Conservation (phyloP, 2,329 filamentous ascomycete genomes). For the Pseudogymnoascus sp. region DNA sequence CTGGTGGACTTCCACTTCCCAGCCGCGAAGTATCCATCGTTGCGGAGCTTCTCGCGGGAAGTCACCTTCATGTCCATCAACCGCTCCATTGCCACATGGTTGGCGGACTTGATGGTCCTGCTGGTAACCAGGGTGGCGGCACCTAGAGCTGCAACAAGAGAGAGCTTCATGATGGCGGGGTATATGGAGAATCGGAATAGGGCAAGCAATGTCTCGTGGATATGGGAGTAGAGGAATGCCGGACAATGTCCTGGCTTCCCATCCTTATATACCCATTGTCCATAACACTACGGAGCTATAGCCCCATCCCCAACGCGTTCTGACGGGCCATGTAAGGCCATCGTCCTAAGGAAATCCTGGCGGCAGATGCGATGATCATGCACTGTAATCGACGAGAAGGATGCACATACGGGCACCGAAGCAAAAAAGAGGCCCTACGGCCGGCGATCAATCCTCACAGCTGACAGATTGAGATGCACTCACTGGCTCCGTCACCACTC, state of each 20-base stretch:
- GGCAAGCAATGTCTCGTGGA: neutral
- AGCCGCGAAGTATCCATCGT: neutral
- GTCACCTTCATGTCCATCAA: conserved; percentile 4
- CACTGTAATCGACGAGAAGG: neutral
- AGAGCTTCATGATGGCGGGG: neutral
- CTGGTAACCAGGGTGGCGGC: neutral
- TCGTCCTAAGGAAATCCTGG: neutral
- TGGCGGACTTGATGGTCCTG: neutral
- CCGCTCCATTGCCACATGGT: neutral
- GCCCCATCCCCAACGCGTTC: neutral
- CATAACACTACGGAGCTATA: neutral
- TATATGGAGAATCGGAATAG: neutral
- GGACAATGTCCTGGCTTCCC: neutral
- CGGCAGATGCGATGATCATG: neutral
- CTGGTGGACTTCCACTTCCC: conserved; percentile 1
- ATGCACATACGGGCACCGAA: neutral
- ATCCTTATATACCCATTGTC: conserved; percentile 4
- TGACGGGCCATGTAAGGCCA: neutral
- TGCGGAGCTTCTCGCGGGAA: neutral
- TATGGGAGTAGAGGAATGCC: neutral
- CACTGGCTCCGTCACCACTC: neutral
- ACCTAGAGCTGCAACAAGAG: neutral
- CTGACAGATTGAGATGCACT: neutral
- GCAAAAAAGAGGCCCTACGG: neutral
- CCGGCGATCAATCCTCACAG: conserved; percentile 2